phyloP scores from a whole-genome alignment of 2,329 filamentous ascomycete species.

The Penicillium decumbens region DNA sequence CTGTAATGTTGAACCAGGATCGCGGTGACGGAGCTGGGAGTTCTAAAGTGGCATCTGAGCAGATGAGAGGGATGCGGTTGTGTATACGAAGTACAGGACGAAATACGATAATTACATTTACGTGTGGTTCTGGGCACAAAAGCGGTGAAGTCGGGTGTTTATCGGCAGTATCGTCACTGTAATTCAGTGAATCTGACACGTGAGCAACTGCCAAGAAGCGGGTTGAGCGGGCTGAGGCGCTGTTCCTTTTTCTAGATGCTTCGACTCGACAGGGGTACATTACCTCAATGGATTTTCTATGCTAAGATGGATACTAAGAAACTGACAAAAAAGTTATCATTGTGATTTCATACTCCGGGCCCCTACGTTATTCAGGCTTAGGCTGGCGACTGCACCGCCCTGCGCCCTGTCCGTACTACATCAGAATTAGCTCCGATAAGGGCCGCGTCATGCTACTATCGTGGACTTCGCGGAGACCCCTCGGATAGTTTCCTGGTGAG shows the following conservation, averaged over 20 bases:
- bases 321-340: not conserved
- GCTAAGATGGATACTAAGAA: not conserved
- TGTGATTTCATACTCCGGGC: conserved; percentile 1
- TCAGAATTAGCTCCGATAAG: not conserved
- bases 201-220: conserved; percentile 18
- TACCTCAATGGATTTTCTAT: not conserved
- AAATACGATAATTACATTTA: not conserved
- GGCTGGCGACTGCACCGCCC: not conserved
- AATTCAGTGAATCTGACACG: conserved; percentile 12
- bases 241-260: not conserved
- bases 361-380: conserved; percentile 2
- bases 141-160: conserved; percentile 1
- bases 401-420: conserved; percentile 11
- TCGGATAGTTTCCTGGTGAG: conserved; percentile 66
- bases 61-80: conserved; percentile 13
- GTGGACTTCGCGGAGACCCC: conserved; percentile 34
- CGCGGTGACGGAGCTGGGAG: conserved; percentile 5
- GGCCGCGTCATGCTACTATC: too few relatives aligned
- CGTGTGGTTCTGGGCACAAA: not conserved
- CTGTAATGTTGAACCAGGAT: conserved; percentile 7
- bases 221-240: conserved; percentile 4
- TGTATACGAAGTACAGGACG: conserved; percentile 13
- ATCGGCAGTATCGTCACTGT: conserved; percentile 3
- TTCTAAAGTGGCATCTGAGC: conserved; percentile 19
- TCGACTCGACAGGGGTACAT: not conserved